Conservation (phyloP, 2,329 filamentous ascomycete genomes). For the Dactylellina cionopaga region DNA sequence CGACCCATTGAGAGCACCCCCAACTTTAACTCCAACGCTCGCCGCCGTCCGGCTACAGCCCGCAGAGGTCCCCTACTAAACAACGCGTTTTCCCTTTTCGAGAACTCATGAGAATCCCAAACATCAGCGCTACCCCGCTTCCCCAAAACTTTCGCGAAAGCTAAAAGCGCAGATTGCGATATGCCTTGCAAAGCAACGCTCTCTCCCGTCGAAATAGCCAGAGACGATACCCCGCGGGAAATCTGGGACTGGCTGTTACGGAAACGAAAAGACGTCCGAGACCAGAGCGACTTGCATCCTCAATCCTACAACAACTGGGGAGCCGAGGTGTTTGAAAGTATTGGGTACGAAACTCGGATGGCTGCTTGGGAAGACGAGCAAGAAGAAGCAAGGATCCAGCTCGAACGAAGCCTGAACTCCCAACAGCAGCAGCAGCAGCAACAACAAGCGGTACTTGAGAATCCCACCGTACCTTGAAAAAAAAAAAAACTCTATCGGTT, state of each 20-base stretch:
- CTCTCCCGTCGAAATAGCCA: constrained; percentile 36
- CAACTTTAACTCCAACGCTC: too few relatives aligned
- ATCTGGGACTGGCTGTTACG: constrained; percentile 47
- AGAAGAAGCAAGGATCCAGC: constrained; percentile 31
- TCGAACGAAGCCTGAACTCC: constrained; percentile 18
- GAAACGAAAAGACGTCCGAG: constrained; percentile 38
- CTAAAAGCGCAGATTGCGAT: background rate
- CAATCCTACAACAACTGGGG: constrained; percentile 40
- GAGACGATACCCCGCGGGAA: constrained; percentile 38
- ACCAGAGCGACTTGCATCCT: constrained; percentile 29
- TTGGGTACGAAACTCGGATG: constrained; percentile 41
- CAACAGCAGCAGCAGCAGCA: background rate
- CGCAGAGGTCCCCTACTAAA: constrained; percentile 20
- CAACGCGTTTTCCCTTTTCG: constrained; percentile 50
- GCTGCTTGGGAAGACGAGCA: constrained; percentile 40
- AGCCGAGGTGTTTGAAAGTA: constrained; percentile 27
- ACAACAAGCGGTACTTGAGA: background rate
- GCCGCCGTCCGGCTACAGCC: background rate
- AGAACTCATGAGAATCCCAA: constrained; percentile 25
- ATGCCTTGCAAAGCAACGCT: constrained; percentile 47
- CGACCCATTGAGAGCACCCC: background rate
- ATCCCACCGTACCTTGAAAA: constrained; percentile 10
- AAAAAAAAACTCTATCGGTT: background rate
- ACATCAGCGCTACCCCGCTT: constrained; percentile 38
- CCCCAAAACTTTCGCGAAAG: background rate